A percentile compares a stretch with the other conserved stretches of the same genome.
Conservation (phyloP, 1,284 basidiomycete species). For the Boletus hoseneyae region DNA sequence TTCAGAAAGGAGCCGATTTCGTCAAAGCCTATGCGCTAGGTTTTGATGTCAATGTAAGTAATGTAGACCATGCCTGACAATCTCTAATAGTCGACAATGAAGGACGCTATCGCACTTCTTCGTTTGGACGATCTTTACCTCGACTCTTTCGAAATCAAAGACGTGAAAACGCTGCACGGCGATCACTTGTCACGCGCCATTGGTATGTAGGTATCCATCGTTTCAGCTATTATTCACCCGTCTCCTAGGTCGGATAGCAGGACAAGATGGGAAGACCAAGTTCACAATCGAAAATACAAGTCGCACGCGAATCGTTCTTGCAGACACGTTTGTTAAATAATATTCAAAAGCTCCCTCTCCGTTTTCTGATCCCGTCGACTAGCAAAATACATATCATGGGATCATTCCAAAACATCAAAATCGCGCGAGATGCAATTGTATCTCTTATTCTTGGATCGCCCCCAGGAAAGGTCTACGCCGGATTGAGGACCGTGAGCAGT, state of each 20-base stretch:
- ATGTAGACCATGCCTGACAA: background rate
- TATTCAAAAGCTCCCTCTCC: background rate
- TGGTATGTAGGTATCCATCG: conserved; percentile 45
- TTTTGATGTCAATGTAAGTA: conserved; percentile 85
- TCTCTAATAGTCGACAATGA: conserved; percentile 7
- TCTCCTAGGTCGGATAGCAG: conserved; percentile 83
- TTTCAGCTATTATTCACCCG: conserved; percentile 3
- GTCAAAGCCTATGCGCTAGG: conserved; percentile 94
- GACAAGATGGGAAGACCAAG: conserved; percentile 97
- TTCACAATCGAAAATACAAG: conserved; percentile 98
- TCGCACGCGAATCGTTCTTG: conserved; percentile 93
- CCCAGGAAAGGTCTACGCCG: conserved; percentile 95
- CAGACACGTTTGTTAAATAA: conserved; percentile 76
- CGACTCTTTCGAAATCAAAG: conserved; percentile 98
- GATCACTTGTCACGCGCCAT: conserved; percentile 97
- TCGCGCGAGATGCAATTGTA: conserved; percentile 94
- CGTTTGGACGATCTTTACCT: conserved; percentile 96
- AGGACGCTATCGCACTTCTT: conserved; percentile 95
- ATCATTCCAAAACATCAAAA: conserved; percentile 95
- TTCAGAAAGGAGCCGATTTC: conserved; percentile 99
- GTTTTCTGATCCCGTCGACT: conserved; percentile 6
- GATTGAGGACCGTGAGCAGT: conserved; percentile 86
- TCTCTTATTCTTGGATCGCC: conserved; percentile 94
- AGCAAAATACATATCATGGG: conserved; percentile 95
- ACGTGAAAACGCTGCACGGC: conserved; percentile 96